Evolutionary conservation across 2,329 filamentous ascomycete genomes (phyloP).

Genomic region (Calonectria pseudoreteaudii): DNA sequence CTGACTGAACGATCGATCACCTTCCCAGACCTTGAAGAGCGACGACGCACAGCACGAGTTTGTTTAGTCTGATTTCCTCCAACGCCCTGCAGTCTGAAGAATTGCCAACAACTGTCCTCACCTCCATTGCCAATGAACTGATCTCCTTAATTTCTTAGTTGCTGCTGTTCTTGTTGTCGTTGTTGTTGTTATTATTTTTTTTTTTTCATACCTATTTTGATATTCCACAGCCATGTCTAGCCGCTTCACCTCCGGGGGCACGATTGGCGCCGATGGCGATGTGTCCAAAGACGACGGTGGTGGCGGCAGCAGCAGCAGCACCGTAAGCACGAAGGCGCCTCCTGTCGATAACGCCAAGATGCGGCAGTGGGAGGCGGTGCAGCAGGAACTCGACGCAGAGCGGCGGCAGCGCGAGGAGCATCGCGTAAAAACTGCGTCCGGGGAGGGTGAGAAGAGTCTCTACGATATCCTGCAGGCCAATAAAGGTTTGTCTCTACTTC

Average conservation of each 20-base stretch:
- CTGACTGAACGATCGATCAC: neutral
- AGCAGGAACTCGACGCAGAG: conserved; percentile 73
- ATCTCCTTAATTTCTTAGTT: neutral
- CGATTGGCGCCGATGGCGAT: conserved; percentile 52
- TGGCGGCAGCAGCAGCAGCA: neutral
- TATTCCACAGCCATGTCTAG: conserved; percentile 56
- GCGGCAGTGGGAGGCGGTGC: conserved; percentile 73
- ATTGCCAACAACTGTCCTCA: neutral
- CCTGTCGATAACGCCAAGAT: conserved; percentile 38
- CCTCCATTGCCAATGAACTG: neutral
- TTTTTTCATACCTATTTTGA: neutral
- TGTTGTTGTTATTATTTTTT: too few species aligned
- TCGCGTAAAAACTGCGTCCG: conserved; percentile 55
- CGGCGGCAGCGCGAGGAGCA: conserved; percentile 65
- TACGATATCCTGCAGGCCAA: conserved; percentile 85
- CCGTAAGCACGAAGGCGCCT: conserved; percentile 24
- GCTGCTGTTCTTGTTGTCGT: too few species aligned
- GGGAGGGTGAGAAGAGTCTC: conserved; percentile 68
- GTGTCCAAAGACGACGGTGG: conserved; percentile 34
- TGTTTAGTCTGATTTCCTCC: neutral
- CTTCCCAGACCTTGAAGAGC: neutral
- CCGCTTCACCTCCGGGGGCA: conserved; percentile 68
- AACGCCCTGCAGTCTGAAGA: neutral
- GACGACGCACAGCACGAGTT: neutral
- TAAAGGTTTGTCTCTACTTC: conserved; percentile 68